These are phyloP conservation scores for Biscutella auriculata DNA, from an alignment of 441 rosid genomes.

Conservation along the genomic window DNA sequence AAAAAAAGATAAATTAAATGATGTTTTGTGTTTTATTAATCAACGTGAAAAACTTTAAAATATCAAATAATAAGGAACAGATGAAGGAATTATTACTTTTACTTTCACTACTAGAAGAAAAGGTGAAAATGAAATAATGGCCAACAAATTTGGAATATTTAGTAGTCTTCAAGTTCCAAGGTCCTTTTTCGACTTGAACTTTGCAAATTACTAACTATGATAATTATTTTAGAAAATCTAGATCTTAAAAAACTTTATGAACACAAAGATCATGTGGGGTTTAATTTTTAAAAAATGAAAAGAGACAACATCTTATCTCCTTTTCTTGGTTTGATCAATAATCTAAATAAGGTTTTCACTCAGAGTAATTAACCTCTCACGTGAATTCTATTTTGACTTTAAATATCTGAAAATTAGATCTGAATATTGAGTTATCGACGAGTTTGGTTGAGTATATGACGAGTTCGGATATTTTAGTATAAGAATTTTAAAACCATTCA, in stretches of 20 bases:
- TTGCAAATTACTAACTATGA: constrained; percentile 6
- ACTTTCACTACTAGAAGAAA: not conserved
- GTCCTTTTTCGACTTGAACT: constrained; percentile 4
- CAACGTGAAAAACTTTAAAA: too few relatives aligned
- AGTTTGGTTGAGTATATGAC: too few relatives aligned
- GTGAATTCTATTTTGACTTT: too few relatives aligned
- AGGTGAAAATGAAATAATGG: constrained; percentile 7
- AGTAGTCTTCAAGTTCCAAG: constrained; percentile 25
- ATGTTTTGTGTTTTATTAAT: too few relatives aligned
- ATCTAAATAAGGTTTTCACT: constrained; percentile 10
- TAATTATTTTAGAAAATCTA: constrained; percentile 4
- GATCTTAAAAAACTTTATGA: not conserved
- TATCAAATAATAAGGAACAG: too few relatives aligned
- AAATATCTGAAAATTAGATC: too few relatives aligned
- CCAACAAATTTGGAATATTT: constrained; percentile 14
- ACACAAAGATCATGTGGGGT: constrained; percentile 21
- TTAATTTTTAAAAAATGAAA: constrained; percentile 8
- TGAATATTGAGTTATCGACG: too few relatives aligned
- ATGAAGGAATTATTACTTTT: not conserved
- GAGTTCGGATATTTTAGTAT: too few relatives aligned
- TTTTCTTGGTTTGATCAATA: constrained; percentile 14
- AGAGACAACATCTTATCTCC: constrained; percentile 16
- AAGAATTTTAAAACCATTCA: too few relatives aligned
- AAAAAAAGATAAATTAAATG: too few relatives aligned
- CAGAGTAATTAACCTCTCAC: too few relatives aligned